Evolutionary conservation across 2,329 filamentous ascomycete genomes (phyloP).

Genomic region (Beauveria sp.): DNA sequence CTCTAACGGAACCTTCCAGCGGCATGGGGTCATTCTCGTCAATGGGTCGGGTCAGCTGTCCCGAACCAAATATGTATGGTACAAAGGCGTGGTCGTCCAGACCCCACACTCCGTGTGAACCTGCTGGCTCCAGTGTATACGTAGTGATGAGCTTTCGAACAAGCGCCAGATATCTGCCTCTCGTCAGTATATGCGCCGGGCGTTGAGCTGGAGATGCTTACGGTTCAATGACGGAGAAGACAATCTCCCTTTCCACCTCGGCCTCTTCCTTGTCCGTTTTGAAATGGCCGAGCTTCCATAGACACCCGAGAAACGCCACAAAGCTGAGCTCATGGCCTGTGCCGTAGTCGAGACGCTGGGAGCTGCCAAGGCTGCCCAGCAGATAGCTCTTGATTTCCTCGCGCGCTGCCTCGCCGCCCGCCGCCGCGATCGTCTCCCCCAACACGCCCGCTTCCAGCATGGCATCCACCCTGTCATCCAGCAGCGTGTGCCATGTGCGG

Average conservation of each 20-base stretch:
- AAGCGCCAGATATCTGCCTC: constrained; percentile 64
- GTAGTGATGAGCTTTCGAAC: constrained; percentile 77
- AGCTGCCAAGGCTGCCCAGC: constrained; percentile 77
- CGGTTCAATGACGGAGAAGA: constrained; percentile 75
- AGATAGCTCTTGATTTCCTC: constrained; percentile 74
- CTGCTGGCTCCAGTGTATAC: constrained; percentile 90
- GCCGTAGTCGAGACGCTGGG: constrained; percentile 86
- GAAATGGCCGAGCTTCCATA: constrained; percentile 89
- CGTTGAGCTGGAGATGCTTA: constrained; percentile 36
- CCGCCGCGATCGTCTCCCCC: constrained; percentile 21
- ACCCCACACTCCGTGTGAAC: constrained; percentile 96
- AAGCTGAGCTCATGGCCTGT: constrained; percentile 96
- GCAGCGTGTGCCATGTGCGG: constrained; percentile 68
- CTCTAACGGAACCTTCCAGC: constrained; percentile 67
- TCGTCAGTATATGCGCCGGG: constrained; percentile 9
- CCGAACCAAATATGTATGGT: constrained; percentile 91
- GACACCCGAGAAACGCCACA: constrained; percentile 75
- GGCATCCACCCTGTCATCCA: constrained; percentile 49
- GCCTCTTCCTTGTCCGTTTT: constrained; percentile 41
- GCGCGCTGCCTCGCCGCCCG: constrained; percentile 37
- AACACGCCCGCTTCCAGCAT: constrained; percentile 24
- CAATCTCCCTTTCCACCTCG: constrained; percentile 67
- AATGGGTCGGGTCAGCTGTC: constrained; percentile 76
- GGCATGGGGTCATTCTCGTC: constrained; percentile 54
- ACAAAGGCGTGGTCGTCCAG: constrained; percentile 95